phyloP scores from a whole-genome alignment of 495 filamentous ascomycete species.

The Lasiosphaeria hispida region DNA sequence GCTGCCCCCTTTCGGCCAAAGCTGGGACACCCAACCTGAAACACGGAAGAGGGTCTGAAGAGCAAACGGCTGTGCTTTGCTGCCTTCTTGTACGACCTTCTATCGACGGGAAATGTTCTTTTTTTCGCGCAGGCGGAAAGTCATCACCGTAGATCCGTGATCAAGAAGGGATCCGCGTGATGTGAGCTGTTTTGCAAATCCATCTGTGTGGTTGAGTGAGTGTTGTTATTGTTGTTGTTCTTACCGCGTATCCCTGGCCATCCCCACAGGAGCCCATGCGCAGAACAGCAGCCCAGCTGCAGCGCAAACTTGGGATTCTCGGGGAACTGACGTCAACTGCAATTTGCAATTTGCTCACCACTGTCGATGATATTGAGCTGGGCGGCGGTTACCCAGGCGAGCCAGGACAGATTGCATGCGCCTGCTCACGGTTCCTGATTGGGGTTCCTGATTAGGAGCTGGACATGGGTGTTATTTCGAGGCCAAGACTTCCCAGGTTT shows the following conservation, averaged over 20 bases:
- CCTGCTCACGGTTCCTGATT: too few species aligned
- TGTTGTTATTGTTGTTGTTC: background rate
- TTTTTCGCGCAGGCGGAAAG: background rate
- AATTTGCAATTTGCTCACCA: background rate
- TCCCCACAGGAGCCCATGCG: background rate
- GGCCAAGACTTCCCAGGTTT: too few species aligned
- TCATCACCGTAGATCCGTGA: background rate
- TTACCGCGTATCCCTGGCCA: too few species aligned
- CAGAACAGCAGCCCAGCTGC: background rate
- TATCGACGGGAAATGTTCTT: background rate
- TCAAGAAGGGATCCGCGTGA: background rate
- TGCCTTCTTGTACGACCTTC: too few species aligned
- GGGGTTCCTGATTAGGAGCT: too few species aligned
- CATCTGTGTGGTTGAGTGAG: background rate
- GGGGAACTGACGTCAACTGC: background rate
- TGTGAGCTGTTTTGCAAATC: background rate
- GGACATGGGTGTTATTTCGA: too few species aligned
- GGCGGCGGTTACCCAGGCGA: background rate
- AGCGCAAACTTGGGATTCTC: background rate
- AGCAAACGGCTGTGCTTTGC: background rate
- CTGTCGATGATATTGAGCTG: background rate
- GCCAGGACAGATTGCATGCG: too few species aligned
- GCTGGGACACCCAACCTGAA: background rate
- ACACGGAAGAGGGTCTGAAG: background rate
- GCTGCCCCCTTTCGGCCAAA: background rate